Conservation (phyloP, 306 rosid genomes). For the Corylus americana region DNA sequence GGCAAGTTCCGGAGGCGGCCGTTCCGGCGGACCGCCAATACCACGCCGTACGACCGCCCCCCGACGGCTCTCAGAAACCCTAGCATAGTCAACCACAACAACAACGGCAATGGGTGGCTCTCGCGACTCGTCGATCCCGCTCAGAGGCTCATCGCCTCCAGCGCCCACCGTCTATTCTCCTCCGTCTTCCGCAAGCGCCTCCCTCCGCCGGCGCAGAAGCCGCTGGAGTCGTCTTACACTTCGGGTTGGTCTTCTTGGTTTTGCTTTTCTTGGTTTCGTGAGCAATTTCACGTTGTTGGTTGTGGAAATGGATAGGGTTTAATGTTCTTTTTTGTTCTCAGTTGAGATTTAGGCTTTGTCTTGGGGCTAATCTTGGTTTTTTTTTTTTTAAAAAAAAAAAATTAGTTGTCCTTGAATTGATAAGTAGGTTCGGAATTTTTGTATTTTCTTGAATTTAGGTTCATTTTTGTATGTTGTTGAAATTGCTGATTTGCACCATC, state of each 20-base stretch:
- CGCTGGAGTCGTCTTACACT: conserved; percentile 13
- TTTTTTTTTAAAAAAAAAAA: background rate
- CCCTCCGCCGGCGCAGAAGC: conserved; percentile 49
- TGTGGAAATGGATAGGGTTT: conserved; percentile 15
- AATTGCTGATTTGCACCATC: background rate
- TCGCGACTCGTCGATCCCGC: conserved; percentile 92
- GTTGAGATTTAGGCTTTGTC: background rate
- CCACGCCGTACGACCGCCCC: conserved; percentile 93
- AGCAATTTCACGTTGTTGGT: conserved; percentile 1
- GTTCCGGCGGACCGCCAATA: conserved; percentile 42
- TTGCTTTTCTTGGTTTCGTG: background rate
- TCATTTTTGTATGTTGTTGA: background rate
- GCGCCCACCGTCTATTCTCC: conserved; percentile 74
- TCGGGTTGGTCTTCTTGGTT: conserved; percentile 33
- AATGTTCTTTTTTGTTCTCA: background rate
- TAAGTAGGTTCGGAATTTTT: background rate
- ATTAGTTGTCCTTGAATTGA: background rate
- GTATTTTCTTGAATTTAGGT: background rate
- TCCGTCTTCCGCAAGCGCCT: conserved; percentile 79
- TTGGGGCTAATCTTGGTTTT: background rate
- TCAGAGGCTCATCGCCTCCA: conserved; percentile 60
- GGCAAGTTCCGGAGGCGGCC: conserved; percentile 85
- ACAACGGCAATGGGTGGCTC: conserved; percentile 62
- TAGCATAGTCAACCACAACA: background rate
- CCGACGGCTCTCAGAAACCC: conserved; percentile 56